Percentiles rank a stretch among this genome's conserved stretches.
These are phyloP conservation scores for Rehmannia glutinosa DNA, from an alignment of 257 asterid genomes.

Conservation along the genomic window DNA sequence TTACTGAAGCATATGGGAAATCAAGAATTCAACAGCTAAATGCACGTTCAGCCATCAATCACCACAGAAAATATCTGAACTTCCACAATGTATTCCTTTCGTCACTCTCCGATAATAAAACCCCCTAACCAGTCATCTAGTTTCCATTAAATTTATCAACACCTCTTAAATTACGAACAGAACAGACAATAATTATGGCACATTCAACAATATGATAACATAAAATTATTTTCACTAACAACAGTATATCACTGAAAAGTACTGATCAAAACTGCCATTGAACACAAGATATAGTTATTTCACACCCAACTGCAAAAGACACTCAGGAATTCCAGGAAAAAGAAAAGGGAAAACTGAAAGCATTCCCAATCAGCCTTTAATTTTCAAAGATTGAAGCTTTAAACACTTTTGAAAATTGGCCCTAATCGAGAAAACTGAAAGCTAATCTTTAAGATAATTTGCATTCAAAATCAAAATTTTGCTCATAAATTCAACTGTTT, in stretches of 20 bases:
- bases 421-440: conserved; percentile 3
- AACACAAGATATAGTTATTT: not conserved
- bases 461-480: not conserved
- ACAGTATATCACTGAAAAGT: not conserved
- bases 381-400: not conserved
- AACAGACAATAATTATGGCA: not conserved
- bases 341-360: not conserved
- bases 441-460: not conserved
- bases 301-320: not conserved
- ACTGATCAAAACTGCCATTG: not conserved
- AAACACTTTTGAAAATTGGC: not conserved
- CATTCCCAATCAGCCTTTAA: not conserved
- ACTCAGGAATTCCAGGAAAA: no score
- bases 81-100: conserved; percentile 3
- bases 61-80: not conserved
- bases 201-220: not conserved
- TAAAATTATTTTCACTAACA: not conserved
- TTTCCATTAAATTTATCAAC: not conserved
- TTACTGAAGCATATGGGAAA: not conserved
- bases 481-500: not conserved
- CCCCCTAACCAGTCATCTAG: not conserved
- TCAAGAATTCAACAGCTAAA: not conserved
- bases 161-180: not conserved
- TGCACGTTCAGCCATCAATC: not conserved
- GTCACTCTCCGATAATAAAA: not conserved